These are phyloP conservation scores for Schoenoplectus tabernaemontani DNA, from an alignment of 202 grass and related monocot species.

Conservation along the genomic window DNA sequence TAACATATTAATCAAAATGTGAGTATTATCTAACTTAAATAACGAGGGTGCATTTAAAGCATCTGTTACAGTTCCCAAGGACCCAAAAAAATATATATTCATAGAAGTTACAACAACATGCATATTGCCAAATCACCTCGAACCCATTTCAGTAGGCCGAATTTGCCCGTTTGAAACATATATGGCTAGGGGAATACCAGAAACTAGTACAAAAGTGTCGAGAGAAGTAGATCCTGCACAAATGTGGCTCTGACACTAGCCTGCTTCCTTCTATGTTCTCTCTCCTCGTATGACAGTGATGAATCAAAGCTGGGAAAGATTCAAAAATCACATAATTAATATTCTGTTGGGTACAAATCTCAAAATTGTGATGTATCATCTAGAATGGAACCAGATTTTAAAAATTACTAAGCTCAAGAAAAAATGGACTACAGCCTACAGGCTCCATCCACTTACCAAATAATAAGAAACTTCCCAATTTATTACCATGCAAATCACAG, in stretches of 20 bases:
- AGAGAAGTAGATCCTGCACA: conserved; percentile 61
- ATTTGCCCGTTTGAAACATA: background rate
- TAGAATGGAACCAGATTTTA: background rate
- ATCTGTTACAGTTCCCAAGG: conserved; percentile 11
- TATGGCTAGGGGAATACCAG: background rate
- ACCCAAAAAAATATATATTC: background rate
- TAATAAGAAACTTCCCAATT: too few relatives aligned
- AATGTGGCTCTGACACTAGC: conserved; percentile 58
- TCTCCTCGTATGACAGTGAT: conserved; percentile 63
- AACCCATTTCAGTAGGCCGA: background rate
- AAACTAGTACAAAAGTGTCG: conserved; percentile 51
- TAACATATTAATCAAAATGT: background rate
- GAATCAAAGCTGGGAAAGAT: conserved; percentile 46
- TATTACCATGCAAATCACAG: too few relatives aligned
- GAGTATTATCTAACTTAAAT: conserved; percentile 15
- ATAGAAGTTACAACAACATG: conserved; percentile 21
- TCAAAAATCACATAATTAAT: background rate
- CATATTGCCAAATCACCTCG: conserved; percentile 19
- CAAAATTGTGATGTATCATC: background rate
- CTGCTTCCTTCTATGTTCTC: conserved; percentile 76
- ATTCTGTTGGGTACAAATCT: background rate
- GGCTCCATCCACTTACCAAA: background rate
- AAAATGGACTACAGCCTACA: background rate
- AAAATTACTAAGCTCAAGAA: background rate
- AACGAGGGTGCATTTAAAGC: background rate